These are phyloP conservation scores for Peniophora sp. DNA, from an alignment of 1,284 basidiomycete genomes.

Conservation along the genomic window DNA sequence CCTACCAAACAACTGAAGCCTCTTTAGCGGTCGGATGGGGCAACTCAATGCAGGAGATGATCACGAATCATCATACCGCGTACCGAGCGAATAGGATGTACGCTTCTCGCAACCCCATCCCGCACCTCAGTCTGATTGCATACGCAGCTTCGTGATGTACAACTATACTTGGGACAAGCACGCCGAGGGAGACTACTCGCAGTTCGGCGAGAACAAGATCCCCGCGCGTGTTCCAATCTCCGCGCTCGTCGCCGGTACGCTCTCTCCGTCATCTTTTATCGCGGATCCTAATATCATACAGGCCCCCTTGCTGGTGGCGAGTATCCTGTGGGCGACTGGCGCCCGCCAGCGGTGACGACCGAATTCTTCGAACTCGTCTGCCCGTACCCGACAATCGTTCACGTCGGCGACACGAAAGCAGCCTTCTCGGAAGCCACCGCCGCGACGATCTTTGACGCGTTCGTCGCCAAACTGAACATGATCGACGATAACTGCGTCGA, in stretches of 20 bases:
- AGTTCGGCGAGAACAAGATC: constrained; percentile 32
- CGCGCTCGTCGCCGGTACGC: constrained; percentile 42
- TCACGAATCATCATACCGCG: constrained; percentile 43
- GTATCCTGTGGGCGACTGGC: constrained; percentile 13
- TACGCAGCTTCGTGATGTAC: constrained; percentile 46
- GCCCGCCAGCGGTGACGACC: constrained; percentile 7
- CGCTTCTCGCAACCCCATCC: constrained; percentile 11
- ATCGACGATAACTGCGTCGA: constrained; percentile 36
- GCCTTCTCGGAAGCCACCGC: constrained; percentile 23
- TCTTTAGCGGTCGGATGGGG: constrained; percentile 54
- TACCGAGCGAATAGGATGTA: constrained; percentile 36
- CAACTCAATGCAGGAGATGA: constrained; percentile 47
- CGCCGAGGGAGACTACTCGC: constrained; percentile 14
- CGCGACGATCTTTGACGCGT: constrained; percentile 37
- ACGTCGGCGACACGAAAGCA: constrained; percentile 28
- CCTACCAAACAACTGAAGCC: too few relatives aligned
- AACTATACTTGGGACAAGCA: constrained; percentile 49
- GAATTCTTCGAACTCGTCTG: constrained; percentile 11
- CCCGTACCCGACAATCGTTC: constrained; percentile 25
- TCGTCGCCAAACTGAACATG: constrained; percentile 32
- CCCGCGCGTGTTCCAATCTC: constrained; percentile 53
- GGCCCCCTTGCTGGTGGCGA: constrained; percentile 48
- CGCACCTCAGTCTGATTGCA: background rate
- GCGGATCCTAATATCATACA: constrained; percentile 1
- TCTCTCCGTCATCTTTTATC: background rate